A percentile compares a stretch with the other conserved stretches of the same genome.
phyloP scores from a whole-genome alignment of 345 rosid genomes.

The Eucalyptus sp. region DNA sequence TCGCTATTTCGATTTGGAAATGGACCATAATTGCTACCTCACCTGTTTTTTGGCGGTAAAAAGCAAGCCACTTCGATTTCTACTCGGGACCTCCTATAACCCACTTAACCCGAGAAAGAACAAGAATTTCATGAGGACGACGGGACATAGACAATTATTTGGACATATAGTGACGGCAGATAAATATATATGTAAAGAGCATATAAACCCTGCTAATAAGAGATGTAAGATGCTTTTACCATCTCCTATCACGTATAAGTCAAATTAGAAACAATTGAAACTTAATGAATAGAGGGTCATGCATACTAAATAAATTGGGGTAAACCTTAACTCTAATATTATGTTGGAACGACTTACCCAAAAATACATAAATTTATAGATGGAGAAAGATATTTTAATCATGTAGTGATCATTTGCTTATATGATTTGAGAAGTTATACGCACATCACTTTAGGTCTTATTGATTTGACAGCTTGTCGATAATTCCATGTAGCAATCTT shows the following conservation, averaged over 20 bases:
- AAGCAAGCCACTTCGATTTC: not conserved
- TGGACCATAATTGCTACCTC: not conserved
- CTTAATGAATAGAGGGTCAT: not conserved
- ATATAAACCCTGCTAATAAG: fast-evolving
- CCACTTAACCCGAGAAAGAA: not conserved
- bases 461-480: not conserved
- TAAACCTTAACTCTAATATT: not conserved
- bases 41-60: not conserved
- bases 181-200: not conserved
- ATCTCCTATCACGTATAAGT: not conserved
- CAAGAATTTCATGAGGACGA: not conserved
- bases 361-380: not conserved
- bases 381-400: not conserved
- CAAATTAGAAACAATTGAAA: not conserved
- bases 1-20: not conserved
- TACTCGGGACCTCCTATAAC: not conserved
- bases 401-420: not conserved
- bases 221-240: not conserved
- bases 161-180: too few relatives aligned
- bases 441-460: fast-evolving
- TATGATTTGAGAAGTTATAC: not conserved
- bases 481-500: not conserved
- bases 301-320: not conserved
- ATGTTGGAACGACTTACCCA: not conserved
- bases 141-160: not conserved